Conservation (phyloP, 164 flowering plant species). For the Vitis labrusca region DNA sequence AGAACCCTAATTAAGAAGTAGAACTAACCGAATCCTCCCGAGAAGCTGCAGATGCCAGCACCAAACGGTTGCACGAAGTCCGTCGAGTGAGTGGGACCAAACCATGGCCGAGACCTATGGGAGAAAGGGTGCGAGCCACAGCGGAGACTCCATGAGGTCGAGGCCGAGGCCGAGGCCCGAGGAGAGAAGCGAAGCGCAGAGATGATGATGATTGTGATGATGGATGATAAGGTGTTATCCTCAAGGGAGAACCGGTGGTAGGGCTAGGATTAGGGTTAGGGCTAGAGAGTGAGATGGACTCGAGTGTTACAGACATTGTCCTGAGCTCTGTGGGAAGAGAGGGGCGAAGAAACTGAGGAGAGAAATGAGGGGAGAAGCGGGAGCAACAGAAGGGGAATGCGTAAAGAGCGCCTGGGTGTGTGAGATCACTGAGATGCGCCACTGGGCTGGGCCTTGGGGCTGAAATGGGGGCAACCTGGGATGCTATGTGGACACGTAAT, state of each 20-base stretch:
- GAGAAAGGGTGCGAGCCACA: slow-evolving; percentile 6
- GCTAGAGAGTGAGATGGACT: slow-evolving; percentile 23
- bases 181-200: slow-evolving; percentile 17
- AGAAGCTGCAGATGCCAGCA: slow-evolving; percentile 48
- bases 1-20: not conserved
- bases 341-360: not conserved
- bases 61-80: slow-evolving; percentile 14
- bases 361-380: not conserved
- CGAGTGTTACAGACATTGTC: slow-evolving; percentile 24
- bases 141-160: slow-evolving; percentile 12
- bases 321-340: not conserved
- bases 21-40: slow-evolving; percentile 59
- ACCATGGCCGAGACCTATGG: slow-evolving; percentile 18
- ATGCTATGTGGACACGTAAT: not conserved
- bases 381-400: not conserved
- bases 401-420: not conserved
- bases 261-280: slow-evolving; percentile 24
- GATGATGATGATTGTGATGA: slow-evolving; percentile 12
- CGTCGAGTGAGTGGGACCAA: slow-evolving; percentile 14
- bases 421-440: too few relatives aligned
- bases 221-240: slow-evolving; percentile 7
- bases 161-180: slow-evolving; percentile 3
- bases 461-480: not conserved
- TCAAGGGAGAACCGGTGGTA: not conserved
- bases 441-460: too few relatives aligned